phyloP scores from a whole-genome alignment of 352 stramenopile genomes.

The Phytopythium delawarense region DNA sequence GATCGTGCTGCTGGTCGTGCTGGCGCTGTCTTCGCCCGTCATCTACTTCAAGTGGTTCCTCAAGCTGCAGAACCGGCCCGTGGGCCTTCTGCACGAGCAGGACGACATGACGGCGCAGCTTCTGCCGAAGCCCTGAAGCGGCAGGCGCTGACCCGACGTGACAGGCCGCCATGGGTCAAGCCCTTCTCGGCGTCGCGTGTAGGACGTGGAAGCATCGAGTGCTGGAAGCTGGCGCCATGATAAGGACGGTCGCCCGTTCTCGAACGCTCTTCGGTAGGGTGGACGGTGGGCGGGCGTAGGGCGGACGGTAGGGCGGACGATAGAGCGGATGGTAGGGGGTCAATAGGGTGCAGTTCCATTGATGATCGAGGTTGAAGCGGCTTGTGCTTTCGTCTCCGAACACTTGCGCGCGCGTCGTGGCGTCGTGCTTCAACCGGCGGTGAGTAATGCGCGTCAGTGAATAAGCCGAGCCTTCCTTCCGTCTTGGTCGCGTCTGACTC shows the following conservation, averaged over 20 bases:
- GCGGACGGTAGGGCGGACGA: too few species aligned
- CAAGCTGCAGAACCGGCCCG: slow-evolving; percentile 52
- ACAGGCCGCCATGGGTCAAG: background rate
- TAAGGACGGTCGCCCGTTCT: too few species aligned
- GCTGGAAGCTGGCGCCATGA: too few species aligned
- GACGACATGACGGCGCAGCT: slow-evolving; percentile 48
- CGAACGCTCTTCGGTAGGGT: too few species aligned
- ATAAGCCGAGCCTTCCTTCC: background rate
- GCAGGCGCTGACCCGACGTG: background rate
- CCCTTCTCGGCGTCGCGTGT: too few species aligned
- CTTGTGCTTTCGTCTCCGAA: background rate
- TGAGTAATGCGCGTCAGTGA: slow-evolving; percentile 1
- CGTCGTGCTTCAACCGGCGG: background rate
- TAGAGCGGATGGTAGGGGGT: too few species aligned
- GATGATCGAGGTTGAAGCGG: background rate
- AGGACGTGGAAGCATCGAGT: too few species aligned
- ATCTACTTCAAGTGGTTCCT: slow-evolving; percentile 82
- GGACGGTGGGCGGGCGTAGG: too few species aligned
- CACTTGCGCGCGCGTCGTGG: background rate
- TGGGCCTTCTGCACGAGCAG: slow-evolving; percentile 24
- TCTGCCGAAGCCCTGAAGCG: slow-evolving; percentile 18
- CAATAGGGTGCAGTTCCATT: background rate
- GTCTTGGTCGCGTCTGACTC: background rate
- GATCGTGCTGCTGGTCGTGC: slow-evolving; percentile 30
- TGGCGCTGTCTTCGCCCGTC: slow-evolving; percentile 37